Percentiles rank a stretch among this genome's conserved stretches.
These are phyloP conservation scores for Pseudogymnoascus pannorum DNA, from an alignment of 2,329 filamentous ascomycete genomes.

Conservation along the genomic window DNA sequence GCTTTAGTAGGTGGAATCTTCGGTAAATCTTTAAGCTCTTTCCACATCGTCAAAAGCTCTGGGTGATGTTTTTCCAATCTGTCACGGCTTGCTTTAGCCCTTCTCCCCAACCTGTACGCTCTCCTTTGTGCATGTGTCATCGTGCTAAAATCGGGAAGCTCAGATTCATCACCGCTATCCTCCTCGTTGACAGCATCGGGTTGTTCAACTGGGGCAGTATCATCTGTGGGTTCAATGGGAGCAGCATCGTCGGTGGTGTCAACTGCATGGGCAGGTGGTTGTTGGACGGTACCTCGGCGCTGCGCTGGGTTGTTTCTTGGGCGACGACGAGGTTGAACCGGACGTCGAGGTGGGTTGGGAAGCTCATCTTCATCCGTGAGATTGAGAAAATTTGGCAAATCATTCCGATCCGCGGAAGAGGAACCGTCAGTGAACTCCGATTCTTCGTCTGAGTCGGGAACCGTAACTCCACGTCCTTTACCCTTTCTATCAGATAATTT, in stretches of 20 bases:
- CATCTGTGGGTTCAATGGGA: slow-evolving; percentile 23
- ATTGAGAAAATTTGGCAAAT: neutral
- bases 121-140: slow-evolving; percentile 22
- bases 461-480: slow-evolving; percentile 19
- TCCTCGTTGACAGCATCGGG: neutral
- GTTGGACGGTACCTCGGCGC: neutral
- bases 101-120: slow-evolving; percentile 30
- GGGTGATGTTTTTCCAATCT: slow-evolving; percentile 73
- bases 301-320: neutral
- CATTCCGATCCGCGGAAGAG: neutral
- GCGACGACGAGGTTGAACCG: slow-evolving; percentile 19
- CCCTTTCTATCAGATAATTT: slow-evolving; percentile 16
- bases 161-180: neutral
- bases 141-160: slow-evolving; percentile 14
- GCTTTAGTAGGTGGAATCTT: slow-evolving; percentile 57
- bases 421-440: slow-evolving; percentile 3
- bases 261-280: slow-evolving; percentile 26
- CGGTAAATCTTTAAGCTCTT: slow-evolving; percentile 60
- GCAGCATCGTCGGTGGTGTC: slow-evolving; percentile 22
- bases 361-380: slow-evolving; percentile 11
- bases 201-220: slow-evolving; percentile 11
- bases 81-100: slow-evolving; percentile 44
- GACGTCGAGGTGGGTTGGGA: slow-evolving; percentile 20
- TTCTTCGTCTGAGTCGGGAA: slow-evolving; percentile 21
- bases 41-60: slow-evolving; percentile 77